Evolutionary conservation across 2,329 filamentous ascomycete genomes (phyloP), one percentile per base, ranked within the genome.

Genomic region (Talaromyces pinophilus): DNA sequence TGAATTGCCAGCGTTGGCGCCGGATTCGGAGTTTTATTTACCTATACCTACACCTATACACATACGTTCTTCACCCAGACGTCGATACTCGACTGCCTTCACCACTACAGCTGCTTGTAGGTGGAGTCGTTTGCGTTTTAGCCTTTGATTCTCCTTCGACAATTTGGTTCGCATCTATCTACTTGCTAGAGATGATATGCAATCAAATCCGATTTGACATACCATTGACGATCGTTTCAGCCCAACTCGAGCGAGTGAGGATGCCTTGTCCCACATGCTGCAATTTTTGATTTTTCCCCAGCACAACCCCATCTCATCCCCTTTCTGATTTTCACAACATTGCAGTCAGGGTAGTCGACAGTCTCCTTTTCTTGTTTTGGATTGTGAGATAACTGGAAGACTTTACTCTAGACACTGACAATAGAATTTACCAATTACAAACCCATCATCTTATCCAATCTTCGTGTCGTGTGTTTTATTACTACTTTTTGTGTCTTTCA

Each of bases 1-100:
- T 63, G 52, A 46, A 54, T 63, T 59, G 60, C 55, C 60, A 67
- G 60, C 65, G 54, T 42, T 46, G 65, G 65, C 52, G 60, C 44
- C 54, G 38, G 61, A 60, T 63, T 63, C 59, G 60, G 60, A 60
- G 60, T 63, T 10, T 63, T 59, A 17, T 63, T 59, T 44, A 30
- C 55, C 30, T 55, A 35, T 30, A 38, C 33, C n/a, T 38, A n/a
- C 54, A 30, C 38, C 46, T 28, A 50, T 42, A 22, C 33, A 25
- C 28, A 17, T n/a, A 59, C 8, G 33, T 35, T 0, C 33, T 35
- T 35, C 33, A 35, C 33, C 8, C 11, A 17, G 5, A 19, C 25
- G 2, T 44, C 38, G 60, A 52, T 25, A 52, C 13, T 30, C 33
- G 2, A 35, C 15, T 35, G 5, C 1, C 48, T n/a, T 30, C 30